These are phyloP conservation scores for Termitomyces sp. DNA, from an alignment of 768 basidiomycete genomes.

Conservation along the genomic window DNA sequence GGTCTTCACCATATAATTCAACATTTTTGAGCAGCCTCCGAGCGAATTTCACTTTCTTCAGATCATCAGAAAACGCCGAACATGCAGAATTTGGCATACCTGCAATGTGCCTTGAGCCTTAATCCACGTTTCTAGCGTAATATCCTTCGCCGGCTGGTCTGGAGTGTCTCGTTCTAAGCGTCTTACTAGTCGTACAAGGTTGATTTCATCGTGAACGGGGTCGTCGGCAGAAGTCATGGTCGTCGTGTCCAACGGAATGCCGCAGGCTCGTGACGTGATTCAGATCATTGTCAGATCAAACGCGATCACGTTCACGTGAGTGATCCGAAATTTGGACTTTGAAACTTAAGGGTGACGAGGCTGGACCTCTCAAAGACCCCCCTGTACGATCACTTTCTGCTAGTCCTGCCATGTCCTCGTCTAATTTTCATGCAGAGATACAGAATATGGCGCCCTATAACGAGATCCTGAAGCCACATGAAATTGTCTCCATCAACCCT, in stretches of 20 bases:
- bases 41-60: conserved; percentile 52
- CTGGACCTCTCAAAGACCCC: not conserved
- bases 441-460: not conserved
- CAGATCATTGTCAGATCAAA: conserved; percentile 1
- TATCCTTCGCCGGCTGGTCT: conserved; percentile 30
- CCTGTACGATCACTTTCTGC: not conserved
- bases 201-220: conserved; percentile 59
- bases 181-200: conserved; percentile 58
- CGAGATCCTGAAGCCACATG: conserved; percentile 3
- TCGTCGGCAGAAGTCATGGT: conserved; percentile 9
- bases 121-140: conserved; percentile 40
- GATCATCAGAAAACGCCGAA: not conserved
- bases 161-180: conserved; percentile 55
- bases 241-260: not conserved
- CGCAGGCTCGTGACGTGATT: not conserved
- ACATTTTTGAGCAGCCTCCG: conserved; percentile 55
- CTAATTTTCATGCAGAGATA: not conserved
- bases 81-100: conserved; percentile 31
- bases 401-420: conserved; percentile 2
- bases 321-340: conserved; percentile 11
- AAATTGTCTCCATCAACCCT: not conserved
- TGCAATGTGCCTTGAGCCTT: conserved; percentile 54
- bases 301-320: conserved; percentile 10
- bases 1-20: conserved; percentile 45
- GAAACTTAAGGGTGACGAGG: not conserved